Percentiles rank a stretch among this genome's conserved stretches.
Evolutionary conservation across 768 basidiomycete genomes (phyloP).

Genomic region (Xanthoconium stramineum): DNA sequence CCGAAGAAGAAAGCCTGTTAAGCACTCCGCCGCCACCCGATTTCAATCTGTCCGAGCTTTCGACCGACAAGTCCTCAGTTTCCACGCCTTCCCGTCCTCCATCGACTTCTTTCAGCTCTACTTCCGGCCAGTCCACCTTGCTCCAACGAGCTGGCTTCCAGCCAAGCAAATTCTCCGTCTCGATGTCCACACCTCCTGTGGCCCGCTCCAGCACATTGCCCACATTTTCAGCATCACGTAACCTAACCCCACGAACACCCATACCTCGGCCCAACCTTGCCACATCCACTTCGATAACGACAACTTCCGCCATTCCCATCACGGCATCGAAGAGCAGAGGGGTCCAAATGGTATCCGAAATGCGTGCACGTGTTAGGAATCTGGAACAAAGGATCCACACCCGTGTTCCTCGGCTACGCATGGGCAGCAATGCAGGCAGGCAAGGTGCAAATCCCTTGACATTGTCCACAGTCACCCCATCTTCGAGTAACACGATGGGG

Average conservation of each 20-base stretch:
- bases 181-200: conserved; percentile 47
- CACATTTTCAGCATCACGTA: conserved; percentile 47
- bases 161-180: conserved; percentile 38
- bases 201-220: conserved; percentile 59
- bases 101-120: conserved; percentile 30
- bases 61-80: conserved; percentile 40
- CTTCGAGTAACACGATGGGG: conserved; percentile 37
- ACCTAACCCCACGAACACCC: conserved; percentile 42
- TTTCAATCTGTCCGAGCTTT: conserved; percentile 57
- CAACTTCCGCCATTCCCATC: conserved; percentile 30
- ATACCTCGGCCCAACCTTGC: conserved; percentile 36
- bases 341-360: conserved; percentile 90
- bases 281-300: conserved; percentile 39
- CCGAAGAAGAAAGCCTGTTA: conserved; percentile 58
- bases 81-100: conserved; percentile 33
- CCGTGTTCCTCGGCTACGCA: conserved; percentile 78
- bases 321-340: conserved; percentile 71
- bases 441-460: conserved; percentile 39
- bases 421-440: conserved; percentile 70
- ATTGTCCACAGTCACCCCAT: conserved; percentile 31
- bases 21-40: conserved; percentile 58
- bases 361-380: conserved; percentile 80
- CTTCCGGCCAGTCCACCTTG: conserved; percentile 43
- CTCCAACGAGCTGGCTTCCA: conserved; percentile 53
- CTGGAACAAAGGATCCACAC: conserved; percentile 87